phyloP scores from a whole-genome alignment of 176 grass and related monocot genomes.

The Rhynchospora tenuis region DNA sequence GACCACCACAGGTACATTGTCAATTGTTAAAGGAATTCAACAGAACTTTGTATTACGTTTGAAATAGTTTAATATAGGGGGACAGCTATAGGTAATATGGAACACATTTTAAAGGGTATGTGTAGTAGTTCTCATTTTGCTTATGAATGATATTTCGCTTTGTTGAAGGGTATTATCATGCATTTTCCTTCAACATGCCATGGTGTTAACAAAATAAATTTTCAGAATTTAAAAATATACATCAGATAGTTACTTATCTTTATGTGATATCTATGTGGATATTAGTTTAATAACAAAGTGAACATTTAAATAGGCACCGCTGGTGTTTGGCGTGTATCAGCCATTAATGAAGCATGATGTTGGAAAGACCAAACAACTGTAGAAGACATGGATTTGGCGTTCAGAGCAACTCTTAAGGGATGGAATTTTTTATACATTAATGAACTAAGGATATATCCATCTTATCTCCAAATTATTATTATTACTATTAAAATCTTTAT shows the following conservation, averaged over 20 bases:
- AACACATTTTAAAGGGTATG: neutral
- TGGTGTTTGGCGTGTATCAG: constrained; percentile 80
- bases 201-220: neutral
- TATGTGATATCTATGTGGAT: neutral
- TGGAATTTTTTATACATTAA: constrained; percentile 93
- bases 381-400: constrained; percentile 96
- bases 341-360: constrained; percentile 76
- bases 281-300: constrained; percentile 14
- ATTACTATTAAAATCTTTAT: no score
- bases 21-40: no score
- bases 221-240: neutral
- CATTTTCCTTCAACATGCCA: neutral
- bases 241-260: neutral
- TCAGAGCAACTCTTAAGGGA: constrained; percentile 72
- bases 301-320: constrained; percentile 59
- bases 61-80: neutral
- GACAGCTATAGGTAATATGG: neutral
- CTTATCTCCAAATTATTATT: neutral
- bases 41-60: neutral
- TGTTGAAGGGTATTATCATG: neutral
- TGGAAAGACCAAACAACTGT: constrained; percentile 90
- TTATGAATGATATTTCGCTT: neutral
- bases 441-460: constrained; percentile 55
- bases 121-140: neutral
- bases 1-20: no score